Conservation (phyloP, 2,329 filamentous ascomycete genomes). For the Penicillium aurantiogriseum region DNA sequence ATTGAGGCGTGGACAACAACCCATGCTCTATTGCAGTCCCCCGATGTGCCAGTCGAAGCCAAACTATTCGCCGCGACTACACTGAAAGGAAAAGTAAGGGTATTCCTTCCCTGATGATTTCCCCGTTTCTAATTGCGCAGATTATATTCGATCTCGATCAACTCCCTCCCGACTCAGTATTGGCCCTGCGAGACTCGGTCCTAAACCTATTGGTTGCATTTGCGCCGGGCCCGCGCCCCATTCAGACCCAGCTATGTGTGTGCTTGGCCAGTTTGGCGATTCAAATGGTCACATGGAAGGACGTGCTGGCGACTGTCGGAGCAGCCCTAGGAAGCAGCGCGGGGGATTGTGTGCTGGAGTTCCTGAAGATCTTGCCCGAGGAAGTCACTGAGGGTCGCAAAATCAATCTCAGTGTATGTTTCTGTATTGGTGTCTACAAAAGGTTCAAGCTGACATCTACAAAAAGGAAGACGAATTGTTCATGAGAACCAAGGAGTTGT, state of each 20-base stretch:
- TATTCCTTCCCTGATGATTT: not conserved
- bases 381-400: slow-evolving; percentile 99
- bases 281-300: slow-evolving; percentile 93
- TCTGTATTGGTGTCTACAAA: not conserved
- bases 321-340: slow-evolving; percentile 68
- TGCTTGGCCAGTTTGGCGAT: slow-evolving; percentile 93
- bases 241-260: slow-evolving; percentile 88
- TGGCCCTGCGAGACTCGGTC: slow-evolving; percentile 78
- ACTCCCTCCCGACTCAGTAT: slow-evolving; percentile 71
- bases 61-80: slow-evolving; percentile 96
- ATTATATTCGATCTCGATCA: slow-evolving; percentile 96
- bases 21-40: slow-evolving; percentile 78
- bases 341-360: slow-evolving; percentile 87
- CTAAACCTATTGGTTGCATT: slow-evolving; percentile 78
- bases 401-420: slow-evolving; percentile 97
- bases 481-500: slow-evolving; percentile 79
- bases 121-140: slow-evolving; percentile 50
- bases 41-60: slow-evolving; percentile 72
- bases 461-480: slow-evolving; percentile 87
- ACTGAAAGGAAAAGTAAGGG: slow-evolving; percentile 87
- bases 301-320: slow-evolving; percentile 81
- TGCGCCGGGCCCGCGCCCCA: slow-evolving; percentile 75
- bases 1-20: slow-evolving; percentile 88
- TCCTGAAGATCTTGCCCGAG: slow-evolving; percentile 93
- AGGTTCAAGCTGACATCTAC: not conserved